Evolutionary conservation across 140 eudicot genomes (phyloP).

Genomic region (Eryngium alpinum): DNA sequence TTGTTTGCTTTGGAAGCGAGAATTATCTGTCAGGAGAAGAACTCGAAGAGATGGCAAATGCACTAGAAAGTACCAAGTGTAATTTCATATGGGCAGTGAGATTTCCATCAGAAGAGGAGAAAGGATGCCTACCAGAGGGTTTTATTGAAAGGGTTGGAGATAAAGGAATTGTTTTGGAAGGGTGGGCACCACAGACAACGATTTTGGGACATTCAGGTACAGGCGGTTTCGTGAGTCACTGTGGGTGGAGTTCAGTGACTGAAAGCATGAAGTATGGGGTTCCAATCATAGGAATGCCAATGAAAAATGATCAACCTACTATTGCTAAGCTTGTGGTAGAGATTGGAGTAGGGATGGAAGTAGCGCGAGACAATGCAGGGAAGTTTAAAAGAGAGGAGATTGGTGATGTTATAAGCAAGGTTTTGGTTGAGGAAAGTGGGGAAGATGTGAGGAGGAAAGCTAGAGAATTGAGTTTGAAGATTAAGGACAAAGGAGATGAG

Average conservation of each 20-base stretch:
- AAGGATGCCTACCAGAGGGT: background rate
- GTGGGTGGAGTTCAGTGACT: conserved; percentile 30
- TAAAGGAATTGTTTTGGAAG: conserved; percentile 6
- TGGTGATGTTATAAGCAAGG: conserved; percentile 9
- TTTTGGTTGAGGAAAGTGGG: conserved; percentile 15
- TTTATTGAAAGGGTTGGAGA: conserved; percentile 11
- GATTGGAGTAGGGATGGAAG: conserved; percentile 23
- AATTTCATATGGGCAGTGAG: conserved; percentile 1
- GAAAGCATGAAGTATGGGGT: conserved; percentile 26
- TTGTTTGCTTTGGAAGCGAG: conserved; percentile 16
- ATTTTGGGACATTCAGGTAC: conserved; percentile 14
- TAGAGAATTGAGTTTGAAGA: no score
- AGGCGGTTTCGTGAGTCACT: conserved; percentile 1
- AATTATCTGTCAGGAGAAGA: background rate
- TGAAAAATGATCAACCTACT: conserved; percentile 25
- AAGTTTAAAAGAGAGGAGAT: conserved; percentile 13
- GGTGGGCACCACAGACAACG: conserved; percentile 6
- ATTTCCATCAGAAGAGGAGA: background rate
- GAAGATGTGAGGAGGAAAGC: background rate
- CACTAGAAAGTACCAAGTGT: conserved; percentile 3
- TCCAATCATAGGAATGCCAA: conserved; percentile 29
- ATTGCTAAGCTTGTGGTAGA: conserved; percentile 21
- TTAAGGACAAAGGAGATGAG: no score
- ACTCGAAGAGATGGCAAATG: background rate
- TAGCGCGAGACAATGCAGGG: conserved; percentile 12